Evolutionary conservation across 805 yeast species (phyloP), one percentile per base, ranked within the genome.

Genomic region (Tetrapisispora nanseiensis): DNA sequence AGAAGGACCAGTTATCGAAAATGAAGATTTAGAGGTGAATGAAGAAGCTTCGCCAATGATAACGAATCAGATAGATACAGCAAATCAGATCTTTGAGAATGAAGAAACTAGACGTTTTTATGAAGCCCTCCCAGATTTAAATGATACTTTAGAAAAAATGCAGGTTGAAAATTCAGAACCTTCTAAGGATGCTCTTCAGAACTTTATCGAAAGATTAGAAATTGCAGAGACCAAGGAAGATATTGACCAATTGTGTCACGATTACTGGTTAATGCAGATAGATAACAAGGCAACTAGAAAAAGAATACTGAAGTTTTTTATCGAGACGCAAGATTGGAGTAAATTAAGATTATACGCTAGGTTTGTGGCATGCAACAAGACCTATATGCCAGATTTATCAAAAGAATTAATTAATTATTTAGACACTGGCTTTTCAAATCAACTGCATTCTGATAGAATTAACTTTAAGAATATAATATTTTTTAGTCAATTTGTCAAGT

Each of bases 401-500:
- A 70, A 69, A 1, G 78, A 77, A 16, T 60, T 84, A 10, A 58
- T 80, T 3, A 69, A 65, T 1, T 67, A 69, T 35, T 61, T 84
- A 34, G 89, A 82, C 53, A 61, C 61, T 33, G 76, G 79, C 1
- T 73, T 83, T 48, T 69, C 84, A 49, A 70, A 73, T 16, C 85
- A 78, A 54, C 67, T 82, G 32, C 73, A 72, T 45, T 71, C 75
- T 27, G 70, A 66, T 41, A 63, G 63, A 16, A 59, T 80, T 39
- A 75, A 75, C 47, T 74, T 78, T 49, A 72, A 69, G 49, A 75
- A 72, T 49, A 71, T 84, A 29, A 68, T 71, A 19, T 81, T 83
- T 50, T 78, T 84, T 49, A 66, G 78, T 38, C 96, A 89, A 54
- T 66, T 87, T 63, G 75, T 82, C 26, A 86, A 84, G 55, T 87